Percentiles rank a stretch among this genome's conserved stretches.
Evolutionary conservation across 768 basidiomycete species (phyloP).

Genomic region (Russula virescens): DNA sequence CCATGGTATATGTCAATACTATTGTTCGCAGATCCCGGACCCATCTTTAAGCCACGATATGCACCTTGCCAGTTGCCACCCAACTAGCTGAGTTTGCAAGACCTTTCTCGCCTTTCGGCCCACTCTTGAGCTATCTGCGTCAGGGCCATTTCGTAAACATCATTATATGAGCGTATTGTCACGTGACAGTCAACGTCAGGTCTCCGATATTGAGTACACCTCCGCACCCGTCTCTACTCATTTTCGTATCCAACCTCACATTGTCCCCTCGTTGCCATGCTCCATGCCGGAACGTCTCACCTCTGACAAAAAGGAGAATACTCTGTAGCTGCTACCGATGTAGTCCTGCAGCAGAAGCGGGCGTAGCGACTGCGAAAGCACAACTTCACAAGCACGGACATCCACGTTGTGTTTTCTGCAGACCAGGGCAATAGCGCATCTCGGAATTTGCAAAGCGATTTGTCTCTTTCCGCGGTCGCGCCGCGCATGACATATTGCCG

Average conservation of each 20-base stretch:
- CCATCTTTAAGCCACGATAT: too few relatives aligned
- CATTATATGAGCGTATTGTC: too few relatives aligned
- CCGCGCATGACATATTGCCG: slow-evolving; percentile 63
- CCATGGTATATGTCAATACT: too few relatives aligned
- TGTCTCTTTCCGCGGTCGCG: slow-evolving; percentile 70
- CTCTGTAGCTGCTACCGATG: background rate
- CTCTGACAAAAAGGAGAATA: background rate
- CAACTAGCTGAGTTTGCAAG: too few relatives aligned
- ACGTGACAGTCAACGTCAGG: background rate
- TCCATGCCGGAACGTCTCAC: slow-evolving; percentile 9
- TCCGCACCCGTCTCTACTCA: slow-evolving; percentile 70
- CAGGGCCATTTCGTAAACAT: too few relatives aligned
- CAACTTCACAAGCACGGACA: background rate
- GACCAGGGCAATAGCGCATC: slow-evolving; percentile 5
- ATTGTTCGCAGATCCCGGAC: too few relatives aligned
- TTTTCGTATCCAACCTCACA: slow-evolving; percentile 46
- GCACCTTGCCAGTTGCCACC: too few relatives aligned
- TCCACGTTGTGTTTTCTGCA: background rate
- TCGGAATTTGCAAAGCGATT: slow-evolving; percentile 35
- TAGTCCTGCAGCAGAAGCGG: background rate
- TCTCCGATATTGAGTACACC: slow-evolving; percentile 61
- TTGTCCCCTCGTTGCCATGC: slow-evolving; percentile 17
- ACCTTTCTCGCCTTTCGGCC: too few relatives aligned
- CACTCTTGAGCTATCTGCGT: too few relatives aligned
- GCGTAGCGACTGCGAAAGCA: background rate